Evolutionary conservation across 768 basidiomycete species (phyloP), one percentile per base, ranked within the genome.

Genomic region (Botryobasidium botryosum): DNA sequence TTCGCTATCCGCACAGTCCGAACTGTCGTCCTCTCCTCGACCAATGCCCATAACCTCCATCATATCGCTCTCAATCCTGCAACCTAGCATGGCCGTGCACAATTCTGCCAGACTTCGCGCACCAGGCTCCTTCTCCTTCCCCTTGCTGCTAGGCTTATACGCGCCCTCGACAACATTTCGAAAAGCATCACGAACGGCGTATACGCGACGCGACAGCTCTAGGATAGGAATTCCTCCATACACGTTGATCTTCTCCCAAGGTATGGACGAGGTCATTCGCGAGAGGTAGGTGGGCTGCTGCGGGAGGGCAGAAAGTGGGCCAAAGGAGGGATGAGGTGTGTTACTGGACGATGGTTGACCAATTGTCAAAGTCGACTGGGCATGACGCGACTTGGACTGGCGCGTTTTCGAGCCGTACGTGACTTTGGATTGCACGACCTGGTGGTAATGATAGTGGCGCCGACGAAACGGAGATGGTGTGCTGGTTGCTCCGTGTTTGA

Each of bases 171-270:
- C 46, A 13, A 47, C 33, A 23, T 47, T 47, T 15, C 46, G 40
- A 27, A 47, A 47, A 13, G 46, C 46, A 26, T 47, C 46, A 8
- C 24, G n/a, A 10, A 47, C 35, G 28, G 46, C 39, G 28, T 47
- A 41, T 5, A 41, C 40, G 20, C 28, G 41, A 15, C 40, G 39
- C 6, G 46, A 24, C 23, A 47, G 35, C n/a, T 43, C 40, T 23
- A 47, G 25, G 31, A 42, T 13, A 26, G 46, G 28, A 5, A 47
- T 24, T 21, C 29, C 40, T 24, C n/a, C n/a, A n/a, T n/a, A n/a
- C n/a, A n/a, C n/a, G n/a, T n/a, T n/a, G n/a, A n/a, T n/a, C n/a
- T n/a, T n/a, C n/a, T n/a, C n/a, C n/a, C n/a, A n/a, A n/a, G n/a
- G n/a, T n/a, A n/a, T n/a, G n/a, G n/a, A n/a, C n/a, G n/a, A n/a